These are phyloP conservation scores for Cucurbita argyrosperma DNA, from an alignment of 306 rosid genomes.

Conservation along the genomic window DNA sequence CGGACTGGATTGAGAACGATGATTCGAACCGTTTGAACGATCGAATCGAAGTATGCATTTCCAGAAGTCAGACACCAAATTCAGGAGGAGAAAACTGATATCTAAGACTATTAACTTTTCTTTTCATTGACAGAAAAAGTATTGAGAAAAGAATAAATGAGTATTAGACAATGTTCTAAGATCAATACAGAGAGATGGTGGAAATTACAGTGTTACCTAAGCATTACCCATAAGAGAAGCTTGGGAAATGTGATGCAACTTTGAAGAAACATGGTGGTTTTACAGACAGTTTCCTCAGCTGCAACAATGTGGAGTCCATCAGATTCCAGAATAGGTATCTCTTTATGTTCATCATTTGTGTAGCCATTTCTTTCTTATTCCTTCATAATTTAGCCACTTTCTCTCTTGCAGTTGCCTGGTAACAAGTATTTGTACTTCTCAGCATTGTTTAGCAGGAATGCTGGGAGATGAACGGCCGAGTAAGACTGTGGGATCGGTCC, in stretches of 20 bases:
- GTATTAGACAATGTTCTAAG: not conserved
- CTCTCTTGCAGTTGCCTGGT: conserved; percentile 57
- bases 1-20: not conserved
- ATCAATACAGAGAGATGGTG: conserved; percentile 13
- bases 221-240: conserved; percentile 30
- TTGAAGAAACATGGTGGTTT: not conserved
- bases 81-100: not conserved
- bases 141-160: not conserved
- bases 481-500: conserved; percentile 70
- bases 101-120: not conserved
- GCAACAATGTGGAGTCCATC: not conserved
- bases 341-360: not conserved
- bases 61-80: not conserved
- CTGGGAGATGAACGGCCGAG: conserved; percentile 75
- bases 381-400: conserved; percentile 35
- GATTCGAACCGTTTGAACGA: not conserved
- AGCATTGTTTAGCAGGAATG: conserved; percentile 50
- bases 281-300: not conserved
- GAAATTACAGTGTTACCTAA: conserved; percentile 13
- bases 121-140: not conserved
- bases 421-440: conserved; percentile 45
- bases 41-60: not conserved
- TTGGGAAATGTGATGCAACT: conserved; percentile 25
- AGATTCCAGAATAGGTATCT: not conserved
- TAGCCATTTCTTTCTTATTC: not conserved